Percentiles rank a stretch among this genome's conserved stretches.
Evolutionary conservation across 2,329 filamentous ascomycete genomes (phyloP).

Genomic region (Salinomyces thailandicus): DNA sequence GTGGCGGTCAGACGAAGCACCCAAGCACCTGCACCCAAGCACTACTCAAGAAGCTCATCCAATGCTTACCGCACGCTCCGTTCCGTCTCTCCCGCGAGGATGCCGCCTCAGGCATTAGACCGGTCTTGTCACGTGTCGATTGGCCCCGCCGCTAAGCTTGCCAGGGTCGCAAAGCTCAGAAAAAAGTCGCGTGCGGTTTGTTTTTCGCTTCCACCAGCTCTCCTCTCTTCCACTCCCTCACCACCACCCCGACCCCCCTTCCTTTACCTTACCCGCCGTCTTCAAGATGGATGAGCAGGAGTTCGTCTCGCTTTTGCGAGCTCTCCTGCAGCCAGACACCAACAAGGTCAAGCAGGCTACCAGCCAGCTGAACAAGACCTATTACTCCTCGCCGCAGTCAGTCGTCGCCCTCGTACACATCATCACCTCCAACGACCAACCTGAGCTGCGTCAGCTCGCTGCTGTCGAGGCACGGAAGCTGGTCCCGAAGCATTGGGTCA

Average conservation of each 20-base stretch:
- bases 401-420: conserved; percentile 82
- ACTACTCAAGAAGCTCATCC: too few species aligned
- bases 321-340: conserved; percentile 80
- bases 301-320: conserved; percentile 78
- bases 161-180: too few species aligned
- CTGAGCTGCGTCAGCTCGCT: conserved; percentile 73
- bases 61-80: too few species aligned
- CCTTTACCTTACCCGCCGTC: neutral
- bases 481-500: conserved; percentile 75
- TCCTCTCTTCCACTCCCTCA: neutral
- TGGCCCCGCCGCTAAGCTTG: too few species aligned
- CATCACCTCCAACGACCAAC: conserved; percentile 62
- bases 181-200: neutral
- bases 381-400: conserved; percentile 76
- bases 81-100: too few species aligned
- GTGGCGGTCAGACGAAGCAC: too few species aligned
- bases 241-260: neutral
- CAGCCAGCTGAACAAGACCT: conserved; percentile 81
- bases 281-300: conserved; percentile 64
- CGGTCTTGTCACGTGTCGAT: too few species aligned
- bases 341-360: conserved; percentile 70
- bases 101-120: too few species aligned
- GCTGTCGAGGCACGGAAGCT: conserved; percentile 81
- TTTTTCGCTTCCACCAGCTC: neutral
- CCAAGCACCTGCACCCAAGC: too few species aligned